Base-by-base conservation (phyloP, 352 stramenopile species). In the Phytophthora melonis region DNA sequence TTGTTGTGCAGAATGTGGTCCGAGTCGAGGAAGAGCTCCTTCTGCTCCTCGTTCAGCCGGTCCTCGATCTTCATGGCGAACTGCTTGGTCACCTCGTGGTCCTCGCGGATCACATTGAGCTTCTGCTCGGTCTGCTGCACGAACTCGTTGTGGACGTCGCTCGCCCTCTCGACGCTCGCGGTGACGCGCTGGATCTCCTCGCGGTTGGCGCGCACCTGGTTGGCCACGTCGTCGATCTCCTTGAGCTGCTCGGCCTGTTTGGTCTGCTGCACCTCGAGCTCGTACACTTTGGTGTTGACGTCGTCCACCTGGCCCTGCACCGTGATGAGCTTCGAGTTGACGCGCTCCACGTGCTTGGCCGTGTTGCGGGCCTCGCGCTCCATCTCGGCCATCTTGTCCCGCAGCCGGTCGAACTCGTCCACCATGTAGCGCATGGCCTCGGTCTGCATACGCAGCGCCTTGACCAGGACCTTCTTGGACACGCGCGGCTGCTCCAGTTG, bases 1-100 rank as follows among this genome's bases (percentile, higher is more conserved):
- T 96, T 82, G 49, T 90, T 79, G 78, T 94, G 87, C 19, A 96
- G 54, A 32, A 96, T 93, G 50, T 93, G 84, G 65, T 96, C 86
- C 66, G 89, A 90, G 61, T 90, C 84, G 18, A 96, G 58, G 66
- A 94, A 93, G 9, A 94, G 56, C 56, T 94, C 89, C 66, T 94
- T 92, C 63, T 94, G 86, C 58, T 94, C 89, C 21, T 89, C 82
- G 53, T 96, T 92, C 53, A 94, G 88, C 62, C 89, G 88, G 43
- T 93, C 85, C 49, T 96, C 86, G n/a, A 96, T 83, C 74, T 93
- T 83, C 73, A 94, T 83, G n/a, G 86, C 83, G 45, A 94, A 93
- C 64, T 93, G 82, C 58, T 94, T 93, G 39, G 87, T 94, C 50
- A 92, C 70, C 52, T 92, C 86, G 32, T 94, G 84, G 9, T 93